Conservation (phyloP, 31 red algal genomes). For the Odonthalia washingtoniensis region DNA sequence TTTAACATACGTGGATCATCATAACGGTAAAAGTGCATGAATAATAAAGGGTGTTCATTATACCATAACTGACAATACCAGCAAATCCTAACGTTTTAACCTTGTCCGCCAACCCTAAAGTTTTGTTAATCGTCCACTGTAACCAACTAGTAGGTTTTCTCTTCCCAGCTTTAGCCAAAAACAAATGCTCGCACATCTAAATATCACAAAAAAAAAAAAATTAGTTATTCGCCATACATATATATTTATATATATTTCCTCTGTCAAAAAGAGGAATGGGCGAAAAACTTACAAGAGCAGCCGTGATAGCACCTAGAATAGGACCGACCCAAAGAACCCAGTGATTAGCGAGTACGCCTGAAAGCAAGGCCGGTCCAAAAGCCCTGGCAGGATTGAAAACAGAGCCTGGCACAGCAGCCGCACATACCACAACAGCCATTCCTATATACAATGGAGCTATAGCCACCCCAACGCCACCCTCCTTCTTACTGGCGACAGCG, state of each 20-base stretch:
- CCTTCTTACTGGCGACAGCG: slow-evolving; percentile 63
- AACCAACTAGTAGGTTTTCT: slow-evolving; percentile 55
- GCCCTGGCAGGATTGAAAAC: slow-evolving; percentile 73
- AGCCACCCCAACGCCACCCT: slow-evolving; percentile 63
- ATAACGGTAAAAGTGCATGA: slow-evolving; percentile 67
- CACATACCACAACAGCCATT: slow-evolving; percentile 67
- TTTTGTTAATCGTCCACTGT: neutral
- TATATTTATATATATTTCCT: neutral
- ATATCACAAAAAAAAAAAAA: neutral
- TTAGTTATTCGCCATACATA: neutral
- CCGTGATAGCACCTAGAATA: slow-evolving; percentile 45
- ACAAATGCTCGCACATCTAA: slow-evolving; percentile 73
- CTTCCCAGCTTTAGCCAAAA: slow-evolving; percentile 60
- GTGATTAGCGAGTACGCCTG: slow-evolving; percentile 31
- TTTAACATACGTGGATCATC: slow-evolving; percentile 68
- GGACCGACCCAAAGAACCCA: slow-evolving; percentile 76
- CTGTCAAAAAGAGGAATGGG: neutral
- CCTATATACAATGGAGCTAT: slow-evolving; percentile 75
- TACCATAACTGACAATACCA: slow-evolving; percentile 80
- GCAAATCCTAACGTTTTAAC: slow-evolving; percentile 74
- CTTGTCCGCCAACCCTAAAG: slow-evolving; percentile 25
- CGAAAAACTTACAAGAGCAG: slow-evolving; percentile 62
- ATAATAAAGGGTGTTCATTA: slow-evolving; percentile 86
- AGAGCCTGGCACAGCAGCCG: slow-evolving; percentile 42
- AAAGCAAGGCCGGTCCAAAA: slow-evolving; percentile 65